Evolutionary conservation across 495 filamentous ascomycete species (phyloP).

Genomic region (Daldinia concentrica): DNA sequence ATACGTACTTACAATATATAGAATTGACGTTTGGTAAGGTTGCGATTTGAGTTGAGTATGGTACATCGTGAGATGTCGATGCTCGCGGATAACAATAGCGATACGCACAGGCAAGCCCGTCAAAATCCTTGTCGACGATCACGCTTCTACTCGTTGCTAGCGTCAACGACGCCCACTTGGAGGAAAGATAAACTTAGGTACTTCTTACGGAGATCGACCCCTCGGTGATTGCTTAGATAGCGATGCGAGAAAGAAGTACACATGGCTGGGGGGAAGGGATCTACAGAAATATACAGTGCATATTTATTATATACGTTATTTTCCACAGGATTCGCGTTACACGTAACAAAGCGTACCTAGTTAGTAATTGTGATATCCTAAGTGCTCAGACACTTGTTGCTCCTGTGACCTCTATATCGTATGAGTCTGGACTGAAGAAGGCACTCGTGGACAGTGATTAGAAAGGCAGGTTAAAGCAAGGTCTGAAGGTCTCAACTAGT

Average conservation of each 20-base stretch:
- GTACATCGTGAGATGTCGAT: constrained; percentile 7
- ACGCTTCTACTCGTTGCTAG: constrained; percentile 8
- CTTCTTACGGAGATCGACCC: constrained; percentile 26
- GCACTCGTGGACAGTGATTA: constrained; percentile 23
- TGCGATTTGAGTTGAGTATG: constrained; percentile 1
- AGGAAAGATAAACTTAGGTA: constrained; percentile 25
- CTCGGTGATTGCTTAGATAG: constrained; percentile 27
- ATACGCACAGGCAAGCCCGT: constrained; percentile 8
- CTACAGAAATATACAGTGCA: constrained; percentile 7
- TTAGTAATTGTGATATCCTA: not conserved
- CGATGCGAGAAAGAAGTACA: constrained; percentile 29
- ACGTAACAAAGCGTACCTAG: constrained; percentile 31
- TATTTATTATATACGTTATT: constrained; percentile 14
- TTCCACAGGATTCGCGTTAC: constrained; percentile 25
- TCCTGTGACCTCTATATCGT: too few species aligned
- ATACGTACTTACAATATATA: constrained; percentile 13
- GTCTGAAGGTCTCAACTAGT: constrained; percentile 31
- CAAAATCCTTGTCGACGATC: constrained; percentile 30
- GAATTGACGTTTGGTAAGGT: constrained; percentile 1
- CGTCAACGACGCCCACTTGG: not conserved
- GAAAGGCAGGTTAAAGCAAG: constrained; percentile 34
- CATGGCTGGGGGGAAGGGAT: constrained; percentile 21
- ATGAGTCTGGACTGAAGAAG: not conserved
- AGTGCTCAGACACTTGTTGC: not conserved
- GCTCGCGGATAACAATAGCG: constrained; percentile 26